These are phyloP conservation scores for Ailanthus altissimus DNA, from an alignment of 345 rosid genomes.

Conservation along the genomic window DNA sequence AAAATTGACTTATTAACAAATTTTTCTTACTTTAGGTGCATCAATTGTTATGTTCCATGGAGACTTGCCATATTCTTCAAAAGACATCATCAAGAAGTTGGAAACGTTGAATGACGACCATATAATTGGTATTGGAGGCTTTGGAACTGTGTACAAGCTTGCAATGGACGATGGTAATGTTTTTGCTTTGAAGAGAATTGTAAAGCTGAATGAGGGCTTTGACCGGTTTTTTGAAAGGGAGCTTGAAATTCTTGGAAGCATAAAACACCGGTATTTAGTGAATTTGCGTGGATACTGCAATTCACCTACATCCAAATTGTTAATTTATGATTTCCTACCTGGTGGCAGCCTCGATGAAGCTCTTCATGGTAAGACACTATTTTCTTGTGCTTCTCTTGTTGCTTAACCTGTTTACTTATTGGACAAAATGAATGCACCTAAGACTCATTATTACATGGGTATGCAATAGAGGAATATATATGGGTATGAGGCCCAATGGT, in stretches of 20 bases:
- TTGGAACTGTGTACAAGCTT: conserved; percentile 93
- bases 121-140: conserved; percentile 90
- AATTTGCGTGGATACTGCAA: conserved; percentile 97
- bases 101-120: conserved; percentile 87
- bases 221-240: conserved; percentile 97
- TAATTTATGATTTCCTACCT: conserved; percentile 86
- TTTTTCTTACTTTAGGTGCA: conserved; percentile 63
- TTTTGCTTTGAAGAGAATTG: conserved; percentile 86
- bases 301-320: conserved; percentile 84
- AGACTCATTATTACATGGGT: background rate
- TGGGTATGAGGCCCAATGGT: background rate
- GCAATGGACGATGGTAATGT: conserved; percentile 96
- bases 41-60: conserved; percentile 98
- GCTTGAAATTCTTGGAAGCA: conserved; percentile 98
- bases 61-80: conserved; percentile 93
- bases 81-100: conserved; percentile 88
- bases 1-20: conserved; percentile 10
- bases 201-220: conserved; percentile 87
- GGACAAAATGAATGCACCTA: conserved; percentile 1
- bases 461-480: background rate
- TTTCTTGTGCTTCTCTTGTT: conserved; percentile 17
- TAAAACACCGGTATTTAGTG: conserved; percentile 91
- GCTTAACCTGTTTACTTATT: background rate
- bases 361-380: conserved; percentile 72
- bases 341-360: conserved; percentile 98